These are phyloP conservation scores for Inosperma sp. DNA, from an alignment of 768 basidiomycete species.

Conservation along the genomic window DNA sequence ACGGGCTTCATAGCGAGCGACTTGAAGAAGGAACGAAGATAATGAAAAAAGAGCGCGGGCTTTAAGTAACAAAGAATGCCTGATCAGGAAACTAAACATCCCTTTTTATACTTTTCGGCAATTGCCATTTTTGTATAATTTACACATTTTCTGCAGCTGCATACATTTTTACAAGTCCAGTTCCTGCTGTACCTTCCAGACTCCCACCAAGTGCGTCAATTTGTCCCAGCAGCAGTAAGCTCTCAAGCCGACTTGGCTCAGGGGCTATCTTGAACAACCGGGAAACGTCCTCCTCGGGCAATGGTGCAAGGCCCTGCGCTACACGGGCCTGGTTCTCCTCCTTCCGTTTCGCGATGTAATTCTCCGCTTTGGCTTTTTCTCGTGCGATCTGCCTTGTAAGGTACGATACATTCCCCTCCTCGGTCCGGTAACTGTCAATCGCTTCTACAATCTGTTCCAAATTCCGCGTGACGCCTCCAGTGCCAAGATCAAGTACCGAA, in stretches of 20 bases:
- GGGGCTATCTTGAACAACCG: slow-evolving; percentile 83
- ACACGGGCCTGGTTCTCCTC: slow-evolving; percentile 81
- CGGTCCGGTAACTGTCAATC: slow-evolving; percentile 80
- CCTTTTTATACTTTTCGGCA: not conserved
- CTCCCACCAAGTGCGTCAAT: slow-evolving; percentile 82
- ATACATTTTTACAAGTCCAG: slow-evolving; percentile 84
- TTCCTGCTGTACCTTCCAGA: slow-evolving; percentile 58
- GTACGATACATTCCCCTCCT: slow-evolving; percentile 91
- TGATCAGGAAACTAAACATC: not conserved
- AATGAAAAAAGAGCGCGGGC: not conserved
- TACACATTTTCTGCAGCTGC: slow-evolving; percentile 38
- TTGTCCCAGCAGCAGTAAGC: slow-evolving; percentile 80
- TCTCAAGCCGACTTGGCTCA: slow-evolving; percentile 86
- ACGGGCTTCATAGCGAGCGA: slow-evolving; percentile 10
- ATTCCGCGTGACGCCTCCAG: slow-evolving; percentile 64
- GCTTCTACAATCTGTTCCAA: slow-evolving; percentile 83
- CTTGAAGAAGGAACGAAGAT: not conserved
- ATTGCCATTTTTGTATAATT: not conserved
- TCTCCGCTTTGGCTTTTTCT: slow-evolving; percentile 76
- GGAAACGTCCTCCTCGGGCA: slow-evolving; percentile 83
- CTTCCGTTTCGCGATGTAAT: slow-evolving; percentile 75
- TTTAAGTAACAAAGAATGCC: too few species aligned
- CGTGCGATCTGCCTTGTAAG: slow-evolving; percentile 82
- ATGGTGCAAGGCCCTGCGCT: slow-evolving; percentile 77
- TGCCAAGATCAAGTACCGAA: slow-evolving; percentile 66